phyloP scores from a whole-genome alignment of 768 basidiomycete species.

The Russula sp. region DNA sequence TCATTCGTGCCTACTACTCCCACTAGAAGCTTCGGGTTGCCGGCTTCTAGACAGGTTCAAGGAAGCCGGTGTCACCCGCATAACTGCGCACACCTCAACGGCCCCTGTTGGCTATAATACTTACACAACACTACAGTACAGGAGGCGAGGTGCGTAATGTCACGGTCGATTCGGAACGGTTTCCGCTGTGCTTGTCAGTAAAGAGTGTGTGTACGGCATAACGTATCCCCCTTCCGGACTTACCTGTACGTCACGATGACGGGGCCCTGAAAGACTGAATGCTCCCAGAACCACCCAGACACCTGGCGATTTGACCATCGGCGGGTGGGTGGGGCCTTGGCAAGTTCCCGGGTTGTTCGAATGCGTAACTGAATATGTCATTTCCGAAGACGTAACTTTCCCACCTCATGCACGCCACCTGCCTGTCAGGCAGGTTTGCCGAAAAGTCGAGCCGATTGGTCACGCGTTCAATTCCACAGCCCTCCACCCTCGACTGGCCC shows the following conservation, averaged over 20 bases:
- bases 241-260: constrained; percentile 19
- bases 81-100: background rate
- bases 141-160: constrained; percentile 10
- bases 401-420: constrained; percentile 19
- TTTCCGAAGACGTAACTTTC: constrained; percentile 17
- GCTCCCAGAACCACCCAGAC: constrained; percentile 2
- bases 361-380: constrained; percentile 18
- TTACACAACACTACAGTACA: background rate
- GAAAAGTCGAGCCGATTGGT: constrained; percentile 16
- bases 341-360: constrained; percentile 17
- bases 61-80: background rate
- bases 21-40: background rate
- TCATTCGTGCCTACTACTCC: background rate
- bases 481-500: background rate
- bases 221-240: constrained; percentile 2
- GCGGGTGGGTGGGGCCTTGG: background rate
- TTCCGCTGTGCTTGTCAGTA: background rate
- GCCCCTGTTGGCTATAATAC: background rate
- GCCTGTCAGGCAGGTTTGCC: constrained; percentile 1
- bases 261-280: constrained; percentile 8
- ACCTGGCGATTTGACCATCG: background rate
- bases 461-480: background rate
- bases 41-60: constrained; percentile 1
- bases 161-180: background rate
- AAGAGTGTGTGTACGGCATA: constrained; percentile 13